Evolutionary conservation across 768 basidiomycete genomes (phyloP).

Genomic region (Tephrocybe sp.): DNA sequence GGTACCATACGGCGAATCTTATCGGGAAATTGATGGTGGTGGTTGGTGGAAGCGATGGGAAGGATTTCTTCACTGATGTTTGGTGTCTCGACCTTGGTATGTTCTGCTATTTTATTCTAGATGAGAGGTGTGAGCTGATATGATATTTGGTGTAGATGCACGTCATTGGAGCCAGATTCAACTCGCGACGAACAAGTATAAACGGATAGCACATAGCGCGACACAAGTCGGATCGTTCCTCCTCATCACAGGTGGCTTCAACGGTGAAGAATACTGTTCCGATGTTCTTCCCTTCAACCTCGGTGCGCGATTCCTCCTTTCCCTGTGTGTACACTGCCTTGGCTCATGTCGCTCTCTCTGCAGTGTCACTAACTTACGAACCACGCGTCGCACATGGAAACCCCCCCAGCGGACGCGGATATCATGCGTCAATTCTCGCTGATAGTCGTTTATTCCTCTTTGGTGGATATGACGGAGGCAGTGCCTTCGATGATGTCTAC

Average conservation of each 20-base stretch:
- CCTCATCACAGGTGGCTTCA: constrained; percentile 87
- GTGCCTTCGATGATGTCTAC: constrained; percentile 82
- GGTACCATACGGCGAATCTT: constrained; percentile 90
- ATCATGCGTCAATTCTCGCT: constrained; percentile 78
- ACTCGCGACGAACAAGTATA: constrained; percentile 38
- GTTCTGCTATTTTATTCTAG: constrained; percentile 21
- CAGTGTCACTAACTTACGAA: constrained; percentile 89
- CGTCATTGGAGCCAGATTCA: constrained; percentile 46
- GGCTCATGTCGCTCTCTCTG: neutral
- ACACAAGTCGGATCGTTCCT: constrained; percentile 92
- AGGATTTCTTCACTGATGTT: constrained; percentile 83
- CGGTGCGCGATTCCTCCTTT: constrained; percentile 40
- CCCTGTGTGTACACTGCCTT: neutral
- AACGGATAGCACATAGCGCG: constrained; percentile 79
- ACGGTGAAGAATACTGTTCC: constrained; percentile 67
- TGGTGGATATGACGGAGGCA: constrained; percentile 85
- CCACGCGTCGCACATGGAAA: constrained; percentile 63
- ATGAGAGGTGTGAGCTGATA: neutral
- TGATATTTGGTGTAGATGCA: constrained; percentile 30
- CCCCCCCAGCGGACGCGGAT: constrained; percentile 73
- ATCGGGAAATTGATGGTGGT: constrained; percentile 84
- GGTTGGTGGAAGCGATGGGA: constrained; percentile 88
- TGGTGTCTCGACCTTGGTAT: constrained; percentile 84
- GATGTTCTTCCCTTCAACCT: constrained; percentile 86
- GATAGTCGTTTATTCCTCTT: constrained; percentile 85